Conservation (phyloP, 306 rosid genomes). For the Quercus parvula region DNA sequence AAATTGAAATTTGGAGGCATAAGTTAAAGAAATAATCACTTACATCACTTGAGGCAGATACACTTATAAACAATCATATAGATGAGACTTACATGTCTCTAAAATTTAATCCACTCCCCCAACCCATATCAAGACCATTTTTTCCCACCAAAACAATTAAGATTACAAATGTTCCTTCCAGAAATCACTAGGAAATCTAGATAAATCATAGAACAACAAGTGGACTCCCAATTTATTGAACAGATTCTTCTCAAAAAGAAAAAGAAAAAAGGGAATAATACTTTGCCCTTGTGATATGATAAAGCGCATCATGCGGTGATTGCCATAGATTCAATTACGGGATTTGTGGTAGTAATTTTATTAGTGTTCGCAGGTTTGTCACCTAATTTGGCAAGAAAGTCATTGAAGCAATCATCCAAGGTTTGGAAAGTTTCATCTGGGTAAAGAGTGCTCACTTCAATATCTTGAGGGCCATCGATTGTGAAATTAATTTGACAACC, state of each 20-base stretch:
- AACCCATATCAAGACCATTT: not conserved
- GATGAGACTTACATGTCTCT: too few relatives aligned
- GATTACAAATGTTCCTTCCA: not conserved
- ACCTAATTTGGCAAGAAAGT: constrained; percentile 29
- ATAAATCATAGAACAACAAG: not conserved
- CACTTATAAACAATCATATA: not conserved
- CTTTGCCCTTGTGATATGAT: not conserved
- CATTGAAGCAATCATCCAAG: constrained; percentile 64
- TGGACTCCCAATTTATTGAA: not conserved
- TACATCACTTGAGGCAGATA: too few relatives aligned
- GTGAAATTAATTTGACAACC: constrained; percentile 59
- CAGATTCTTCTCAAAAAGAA: not conserved
- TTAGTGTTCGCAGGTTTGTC: constrained; percentile 2
- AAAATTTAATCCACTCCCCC: not conserved
- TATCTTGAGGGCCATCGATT: constrained; percentile 33
- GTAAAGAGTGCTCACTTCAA: constrained; percentile 46
- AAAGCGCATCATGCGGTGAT: constrained; percentile 37
- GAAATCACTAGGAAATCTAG: not conserved
- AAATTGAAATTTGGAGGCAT: not conserved
- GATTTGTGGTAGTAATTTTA: constrained; percentile 13
- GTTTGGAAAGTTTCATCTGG: constrained; percentile 52
- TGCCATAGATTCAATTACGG: constrained; percentile 32
- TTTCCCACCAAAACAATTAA: not conserved
- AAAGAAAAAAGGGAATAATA: too few relatives aligned
- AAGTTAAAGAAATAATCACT: not conserved